Percentiles rank a stretch among this genome's conserved stretches.
phyloP scores from a whole-genome alignment of 495 filamentous ascomycete species.

The Aspergillus conjunctus region DNA sequence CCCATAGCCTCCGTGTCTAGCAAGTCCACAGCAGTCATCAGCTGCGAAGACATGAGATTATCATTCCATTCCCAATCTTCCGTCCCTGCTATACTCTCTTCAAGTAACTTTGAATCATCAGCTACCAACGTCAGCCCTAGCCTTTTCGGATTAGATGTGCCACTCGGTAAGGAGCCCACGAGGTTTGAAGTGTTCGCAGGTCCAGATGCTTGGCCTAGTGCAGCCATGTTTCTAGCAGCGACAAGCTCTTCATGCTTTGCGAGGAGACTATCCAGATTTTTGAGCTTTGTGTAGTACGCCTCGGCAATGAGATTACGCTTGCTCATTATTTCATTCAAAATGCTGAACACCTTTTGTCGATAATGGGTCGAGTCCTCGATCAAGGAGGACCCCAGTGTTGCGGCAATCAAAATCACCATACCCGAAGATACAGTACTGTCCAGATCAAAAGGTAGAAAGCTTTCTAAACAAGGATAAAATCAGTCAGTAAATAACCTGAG shows the following conservation, averaged over 20 bases:
- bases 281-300: conserved; percentile 4
- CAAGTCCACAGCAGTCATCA: conserved; percentile 1
- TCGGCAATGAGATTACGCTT: conserved; percentile 41
- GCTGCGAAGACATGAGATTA: conserved; percentile 5
- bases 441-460: conserved; percentile 49
- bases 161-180: background rate
- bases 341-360: conserved; percentile 34
- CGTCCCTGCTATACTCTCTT: background rate
- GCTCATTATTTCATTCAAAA: conserved; percentile 46
- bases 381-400: conserved; percentile 34
- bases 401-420: conserved; percentile 38
- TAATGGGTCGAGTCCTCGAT: conserved; percentile 31
- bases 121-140: background rate
- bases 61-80: background rate
- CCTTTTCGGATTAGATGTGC: background rate
- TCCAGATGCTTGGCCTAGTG: background rate
- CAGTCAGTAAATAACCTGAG: background rate
- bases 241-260: background rate
- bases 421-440: conserved; percentile 43
- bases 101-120: background rate
- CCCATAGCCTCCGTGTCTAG: conserved; percentile 1
- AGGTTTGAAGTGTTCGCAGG: background rate
- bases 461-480: conserved; percentile 29
- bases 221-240: background rate
- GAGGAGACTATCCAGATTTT: background rate